A percentile compares a stretch with the other conserved stretches of the same genome.
phyloP scores from a whole-genome alignment of 192 early-diverging fungal species.

The Oehlia diaphana region DNA sequence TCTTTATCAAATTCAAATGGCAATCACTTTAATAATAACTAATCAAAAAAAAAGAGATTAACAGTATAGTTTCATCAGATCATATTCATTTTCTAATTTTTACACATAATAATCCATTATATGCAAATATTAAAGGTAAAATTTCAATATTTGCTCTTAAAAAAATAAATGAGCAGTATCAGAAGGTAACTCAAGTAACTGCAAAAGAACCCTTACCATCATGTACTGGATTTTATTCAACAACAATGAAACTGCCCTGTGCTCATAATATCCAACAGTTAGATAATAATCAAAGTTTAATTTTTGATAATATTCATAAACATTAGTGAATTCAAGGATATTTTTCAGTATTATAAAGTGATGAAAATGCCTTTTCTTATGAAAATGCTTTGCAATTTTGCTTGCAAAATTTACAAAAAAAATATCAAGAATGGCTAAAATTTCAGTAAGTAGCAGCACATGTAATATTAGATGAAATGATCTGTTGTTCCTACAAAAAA shows the following conservation, averaged over 20 bases:
- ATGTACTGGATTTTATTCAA: background rate
- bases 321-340: constrained; percentile 3
- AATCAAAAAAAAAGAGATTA: too few species aligned
- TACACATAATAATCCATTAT: too few species aligned
- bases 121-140: too few species aligned
- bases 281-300: background rate
- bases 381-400: background rate
- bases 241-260: background rate
- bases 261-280: background rate
- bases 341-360: background rate
- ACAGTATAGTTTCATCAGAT: too few species aligned
- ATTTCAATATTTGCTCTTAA: too few species aligned
- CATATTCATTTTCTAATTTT: too few species aligned
- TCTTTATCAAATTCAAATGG: too few species aligned
- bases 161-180: too few species aligned
- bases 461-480: background rate
- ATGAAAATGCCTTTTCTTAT: too few species aligned
- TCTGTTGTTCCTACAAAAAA: background rate
- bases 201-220: background rate
- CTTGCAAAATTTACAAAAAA: background rate
- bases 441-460: background rate
- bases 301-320: constrained; percentile 3
- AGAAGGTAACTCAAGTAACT: too few species aligned
- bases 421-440: constrained; percentile 6
- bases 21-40: too few species aligned